Conservation (phyloP, 768 basidiomycete species). For the Rickenella mellea region DNA sequence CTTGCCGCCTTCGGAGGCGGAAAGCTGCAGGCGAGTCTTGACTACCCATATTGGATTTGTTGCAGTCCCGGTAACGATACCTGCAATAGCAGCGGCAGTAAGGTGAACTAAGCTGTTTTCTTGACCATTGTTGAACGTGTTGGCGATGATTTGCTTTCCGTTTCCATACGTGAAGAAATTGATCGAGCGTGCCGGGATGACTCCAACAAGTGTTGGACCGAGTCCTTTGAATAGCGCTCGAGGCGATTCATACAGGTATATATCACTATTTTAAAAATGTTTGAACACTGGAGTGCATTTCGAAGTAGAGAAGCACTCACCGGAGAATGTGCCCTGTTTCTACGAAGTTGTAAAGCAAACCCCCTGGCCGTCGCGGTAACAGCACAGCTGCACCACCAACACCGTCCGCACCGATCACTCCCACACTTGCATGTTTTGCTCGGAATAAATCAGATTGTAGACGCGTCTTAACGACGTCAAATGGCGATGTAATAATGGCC, state of each 20-base stretch:
- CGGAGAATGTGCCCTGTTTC: conserved; percentile 88
- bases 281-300: not conserved
- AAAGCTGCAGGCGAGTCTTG: conserved; percentile 89
- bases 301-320: conserved; percentile 30
- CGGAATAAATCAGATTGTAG: conserved; percentile 84
- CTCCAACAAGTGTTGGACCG: conserved; percentile 89
- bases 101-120: conserved; percentile 88
- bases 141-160: conserved; percentile 85
- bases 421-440: conserved; percentile 28
- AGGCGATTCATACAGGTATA: conserved; percentile 81
- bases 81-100: conserved; percentile 75
- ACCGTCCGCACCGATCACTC: conserved; percentile 16
- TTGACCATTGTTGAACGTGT: conserved; percentile 64
- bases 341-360: conserved; percentile 84
- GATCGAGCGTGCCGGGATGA: conserved; percentile 91
- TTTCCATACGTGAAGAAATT: conserved; percentile 98
- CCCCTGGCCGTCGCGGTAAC: conserved; percentile 24
- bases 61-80: conserved; percentile 76
- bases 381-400: conserved; percentile 18
- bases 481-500: conserved; percentile 91
- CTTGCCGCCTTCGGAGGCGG: conserved; percentile 21
- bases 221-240: conserved; percentile 90
- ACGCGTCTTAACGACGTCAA: conserved; percentile 97
- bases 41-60: conserved; percentile 99
- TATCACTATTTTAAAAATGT: conserved; percentile 46